Evolutionary conservation across 768 basidiomycete species (phyloP).

Genomic region (Naematelia aurantialba): DNA sequence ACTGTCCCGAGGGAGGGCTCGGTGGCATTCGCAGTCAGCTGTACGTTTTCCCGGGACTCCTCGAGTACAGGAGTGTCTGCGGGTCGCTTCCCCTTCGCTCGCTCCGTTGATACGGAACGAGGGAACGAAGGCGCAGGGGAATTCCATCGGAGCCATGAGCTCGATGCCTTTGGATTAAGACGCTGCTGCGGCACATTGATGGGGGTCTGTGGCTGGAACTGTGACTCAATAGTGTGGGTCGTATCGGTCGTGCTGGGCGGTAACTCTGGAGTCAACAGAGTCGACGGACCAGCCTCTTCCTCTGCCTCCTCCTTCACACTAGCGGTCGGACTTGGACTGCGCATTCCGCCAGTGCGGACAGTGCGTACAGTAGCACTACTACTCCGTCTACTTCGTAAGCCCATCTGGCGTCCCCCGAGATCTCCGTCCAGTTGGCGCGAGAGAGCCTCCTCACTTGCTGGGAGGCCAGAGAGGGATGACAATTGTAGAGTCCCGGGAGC

Average conservation of each 20-base stretch:
- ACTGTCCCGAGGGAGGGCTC: not conserved
- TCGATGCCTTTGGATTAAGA: slow-evolving; percentile 39
- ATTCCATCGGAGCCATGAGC: slow-evolving; percentile 41
- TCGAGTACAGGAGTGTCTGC: not conserved
- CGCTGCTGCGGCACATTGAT: not conserved
- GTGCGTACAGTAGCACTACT: slow-evolving; percentile 31
- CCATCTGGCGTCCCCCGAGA: slow-evolving; percentile 36
- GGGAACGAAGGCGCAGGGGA: slow-evolving; percentile 31
- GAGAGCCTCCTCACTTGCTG: slow-evolving; percentile 26
- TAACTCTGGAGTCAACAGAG: slow-evolving; percentile 6
- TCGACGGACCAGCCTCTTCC: slow-evolving; percentile 23
- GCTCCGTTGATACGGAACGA: slow-evolving; percentile 10
- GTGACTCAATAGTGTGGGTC: not conserved
- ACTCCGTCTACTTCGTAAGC: slow-evolving; percentile 30
- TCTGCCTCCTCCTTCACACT: slow-evolving; percentile 27
- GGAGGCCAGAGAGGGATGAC: slow-evolving; percentile 4
- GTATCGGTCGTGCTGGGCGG: not conserved
- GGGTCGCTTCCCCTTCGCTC: slow-evolving; percentile 27
- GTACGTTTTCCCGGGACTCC: not conserved
- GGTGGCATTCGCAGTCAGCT: not conserved
- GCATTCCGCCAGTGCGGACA: slow-evolving; percentile 15
- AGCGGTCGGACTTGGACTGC: slow-evolving; percentile 13
- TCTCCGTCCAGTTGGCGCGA: slow-evolving; percentile 37
- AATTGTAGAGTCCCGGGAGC: not conserved
- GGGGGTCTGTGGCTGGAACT: not conserved